Percentiles rank a stretch among this genome's conserved stretches.
These are phyloP conservation scores for Populus trichocarpa DNA, from an alignment of 441 rosid species.

Conservation along the genomic window DNA sequence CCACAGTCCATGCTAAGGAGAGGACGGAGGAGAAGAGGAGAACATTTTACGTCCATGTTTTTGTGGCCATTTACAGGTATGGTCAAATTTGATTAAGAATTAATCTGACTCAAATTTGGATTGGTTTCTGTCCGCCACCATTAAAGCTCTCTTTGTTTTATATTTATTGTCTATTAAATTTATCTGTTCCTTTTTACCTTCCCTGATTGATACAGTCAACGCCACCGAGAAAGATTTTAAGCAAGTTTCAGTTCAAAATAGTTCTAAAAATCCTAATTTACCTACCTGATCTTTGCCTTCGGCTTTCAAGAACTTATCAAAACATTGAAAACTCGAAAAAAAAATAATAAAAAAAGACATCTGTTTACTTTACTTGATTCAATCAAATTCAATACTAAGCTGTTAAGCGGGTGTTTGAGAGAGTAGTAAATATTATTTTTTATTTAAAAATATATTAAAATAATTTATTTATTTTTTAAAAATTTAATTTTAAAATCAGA, in stretches of 20 bases:
- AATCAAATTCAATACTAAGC: too few relatives aligned
- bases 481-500: too few relatives aligned
- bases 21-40: not conserved
- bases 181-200: conserved; percentile 32
- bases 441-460: too few relatives aligned
- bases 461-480: too few relatives aligned
- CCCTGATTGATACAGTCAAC: conserved; percentile 39
- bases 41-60: not conserved
- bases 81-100: not conserved
- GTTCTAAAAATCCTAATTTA: not conserved
- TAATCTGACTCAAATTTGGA: not conserved
- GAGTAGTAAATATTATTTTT: too few relatives aligned
- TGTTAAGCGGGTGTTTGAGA: too few relatives aligned
- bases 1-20: not conserved
- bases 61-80: not conserved
- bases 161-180: not conserved
- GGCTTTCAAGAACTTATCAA: not conserved
- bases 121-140: not conserved
- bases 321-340: too few relatives aligned
- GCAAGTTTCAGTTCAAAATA: conserved; percentile 20
- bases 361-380: too few relatives aligned
- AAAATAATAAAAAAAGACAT: too few relatives aligned
- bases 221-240: not conserved
- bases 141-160: not conserved
- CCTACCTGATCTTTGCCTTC: not conserved